Evolutionary conservation across 1,284 basidiomycete genomes (phyloP).

Genomic region (Sanghuangporus baumii): DNA sequence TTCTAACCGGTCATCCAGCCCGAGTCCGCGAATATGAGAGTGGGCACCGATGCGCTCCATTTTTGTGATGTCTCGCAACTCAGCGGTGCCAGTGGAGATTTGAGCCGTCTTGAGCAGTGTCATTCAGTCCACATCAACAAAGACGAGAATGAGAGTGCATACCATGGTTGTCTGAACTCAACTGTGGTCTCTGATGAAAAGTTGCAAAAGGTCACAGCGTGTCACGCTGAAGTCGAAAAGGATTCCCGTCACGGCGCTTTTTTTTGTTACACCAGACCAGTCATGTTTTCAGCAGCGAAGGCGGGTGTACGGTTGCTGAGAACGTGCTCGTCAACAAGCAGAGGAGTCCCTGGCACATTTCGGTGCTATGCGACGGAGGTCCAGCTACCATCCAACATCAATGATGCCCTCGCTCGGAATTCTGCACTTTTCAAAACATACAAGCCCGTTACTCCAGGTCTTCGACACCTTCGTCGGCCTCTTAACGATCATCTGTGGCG

Average conservation of each 20-base stretch:
- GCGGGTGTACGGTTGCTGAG: conserved; percentile 13
- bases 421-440: conserved; percentile 78
- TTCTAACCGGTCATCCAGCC: conserved; percentile 88
- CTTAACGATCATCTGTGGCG: conserved; percentile 79
- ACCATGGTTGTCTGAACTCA: conserved; percentile 11
- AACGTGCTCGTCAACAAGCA: conserved; percentile 5
- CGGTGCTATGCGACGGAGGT: conserved; percentile 32
- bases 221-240: background rate
- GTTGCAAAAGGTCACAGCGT: background rate
- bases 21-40: conserved; percentile 94
- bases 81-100: conserved; percentile 68
- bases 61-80: conserved; percentile 86
- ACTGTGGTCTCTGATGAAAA: background rate
- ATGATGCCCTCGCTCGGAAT: conserved; percentile 34
- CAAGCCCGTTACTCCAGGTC: conserved; percentile 82
- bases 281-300: conserved; percentile 18
- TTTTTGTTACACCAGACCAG: background rate
- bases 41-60: conserved; percentile 98
- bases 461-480: conserved; percentile 84
- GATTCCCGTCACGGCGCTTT: conserved; percentile 7
- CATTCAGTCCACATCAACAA: background rate
- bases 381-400: conserved; percentile 27
- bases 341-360: background rate
- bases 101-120: conserved; percentile 45
- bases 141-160: background rate